Percentiles rank a stretch among this genome's conserved stretches.
These are phyloP conservation scores for Lecanicillium sp. DNA, from an alignment of 2,329 filamentous ascomycete genomes.

Conservation along the genomic window DNA sequence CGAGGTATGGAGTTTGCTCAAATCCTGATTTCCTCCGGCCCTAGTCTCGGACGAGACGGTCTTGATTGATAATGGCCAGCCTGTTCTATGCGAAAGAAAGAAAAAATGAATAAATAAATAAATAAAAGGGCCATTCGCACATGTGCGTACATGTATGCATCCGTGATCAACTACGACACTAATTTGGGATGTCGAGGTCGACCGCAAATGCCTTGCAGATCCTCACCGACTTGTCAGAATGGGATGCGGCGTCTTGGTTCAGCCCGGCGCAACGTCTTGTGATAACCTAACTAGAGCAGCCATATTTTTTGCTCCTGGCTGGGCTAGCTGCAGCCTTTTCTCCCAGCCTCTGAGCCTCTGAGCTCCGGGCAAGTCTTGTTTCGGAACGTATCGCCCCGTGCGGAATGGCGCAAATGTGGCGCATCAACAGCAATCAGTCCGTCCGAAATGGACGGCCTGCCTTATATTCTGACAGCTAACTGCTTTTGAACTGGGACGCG, in stretches of 20 bases:
- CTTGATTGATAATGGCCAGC: background rate
- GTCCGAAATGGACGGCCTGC: background rate
- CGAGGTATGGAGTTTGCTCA: no score
- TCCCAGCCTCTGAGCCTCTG: background rate
- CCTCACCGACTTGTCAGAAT: constrained; percentile 10
- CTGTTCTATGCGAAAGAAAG: no score
- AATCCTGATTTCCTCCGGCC: background rate
- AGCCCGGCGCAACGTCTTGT: constrained; percentile 7
- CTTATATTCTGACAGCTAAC: background rate
- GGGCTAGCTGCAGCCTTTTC: constrained; percentile 10
- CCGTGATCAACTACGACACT: background rate
- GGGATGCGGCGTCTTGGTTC: constrained; percentile 6
- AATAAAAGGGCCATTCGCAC: no score
- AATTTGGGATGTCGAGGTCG: constrained; percentile 3
- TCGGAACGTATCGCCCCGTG: constrained; percentile 7
- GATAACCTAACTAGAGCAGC: no score
- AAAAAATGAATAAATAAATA: no score
- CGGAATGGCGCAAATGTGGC: background rate
- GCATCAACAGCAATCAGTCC: background rate
- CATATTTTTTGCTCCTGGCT: no score
- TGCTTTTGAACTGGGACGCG: background rate
- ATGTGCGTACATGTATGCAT: background rate
- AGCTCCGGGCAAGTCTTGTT: background rate
- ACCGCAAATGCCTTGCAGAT: constrained; percentile 7
- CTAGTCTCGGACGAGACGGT: background rate